Evolutionary conservation across 2,329 filamentous ascomycete genomes (phyloP), one percentile per base, ranked within the genome.

Genomic region (Colletotrichum acutatum): DNA sequence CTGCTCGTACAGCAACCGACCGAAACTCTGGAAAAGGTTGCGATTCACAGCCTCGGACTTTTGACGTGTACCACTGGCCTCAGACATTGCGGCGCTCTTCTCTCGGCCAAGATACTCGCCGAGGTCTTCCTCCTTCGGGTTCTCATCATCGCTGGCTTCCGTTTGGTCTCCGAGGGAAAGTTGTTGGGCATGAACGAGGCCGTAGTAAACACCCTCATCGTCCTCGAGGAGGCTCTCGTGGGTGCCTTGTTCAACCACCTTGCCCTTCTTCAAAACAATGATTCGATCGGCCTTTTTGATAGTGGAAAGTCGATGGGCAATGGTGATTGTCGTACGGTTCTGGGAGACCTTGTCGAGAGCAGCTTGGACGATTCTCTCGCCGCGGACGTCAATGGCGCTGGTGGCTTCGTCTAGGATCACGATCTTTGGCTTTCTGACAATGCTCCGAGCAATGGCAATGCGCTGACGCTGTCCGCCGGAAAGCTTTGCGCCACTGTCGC

Each of bases 401-500:
- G 93, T 95, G 0, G 94, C 93, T 81, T 96, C 93, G 77, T 97
- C 93, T 8, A 97, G 85, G 46, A 95, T 91, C 3, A 95, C 85
- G 53, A 94, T 93, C 16, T 87, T 87, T 0, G 94, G 93, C 73
- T 92, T 86, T 71, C 92, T 90, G 59, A 95, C 87, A 73, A 96
- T 94, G 52, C 91, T 92, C 34, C 94, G 87, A 1, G 93, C 93
- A 74, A 95, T 95, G 2, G 93, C 93, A 28, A 97, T 88, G 5
- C 95, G 90, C 80, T 97, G 94, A n/a, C 94, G 90, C 80, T 97
- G 94, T 0, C 95, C 95, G n/a, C 94, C 93, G 12, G 92, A 95
- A 1, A 97, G 84, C 79, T 94, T 94, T 60, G 93, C 92, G 5
- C 94, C 93, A 16, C 62, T 63, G 42, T 74, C 71, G 12, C 71